phyloP scores from a whole-genome alignment of 163 green algal species.

The Botryococcus braunii region DNA sequence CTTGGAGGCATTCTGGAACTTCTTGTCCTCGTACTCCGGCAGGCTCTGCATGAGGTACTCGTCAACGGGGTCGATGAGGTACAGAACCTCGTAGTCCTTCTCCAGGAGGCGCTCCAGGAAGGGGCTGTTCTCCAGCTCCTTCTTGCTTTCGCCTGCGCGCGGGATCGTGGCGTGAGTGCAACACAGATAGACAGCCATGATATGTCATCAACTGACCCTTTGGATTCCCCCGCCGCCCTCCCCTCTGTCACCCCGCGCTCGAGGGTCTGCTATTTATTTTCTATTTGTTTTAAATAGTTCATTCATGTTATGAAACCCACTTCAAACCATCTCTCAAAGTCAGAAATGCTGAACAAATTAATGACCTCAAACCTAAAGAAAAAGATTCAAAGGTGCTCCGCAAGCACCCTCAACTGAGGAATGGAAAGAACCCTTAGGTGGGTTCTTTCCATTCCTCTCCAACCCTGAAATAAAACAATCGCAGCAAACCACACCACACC shows the following conservation, averaged over 20 bases:
- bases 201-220: not conserved
- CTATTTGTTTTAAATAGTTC: not conserved
- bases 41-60: conserved; percentile 94
- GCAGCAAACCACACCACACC: too few relatives aligned
- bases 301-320: too few relatives aligned
- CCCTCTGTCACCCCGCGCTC: not conserved
- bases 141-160: conserved; percentile 36
- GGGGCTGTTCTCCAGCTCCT: conserved; percentile 68
- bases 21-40: conserved; percentile 87
- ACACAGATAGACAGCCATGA: not conserved
- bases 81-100: conserved; percentile 90
- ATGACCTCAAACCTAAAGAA: too few relatives aligned
- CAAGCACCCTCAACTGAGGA: too few relatives aligned
- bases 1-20: conserved; percentile 88
- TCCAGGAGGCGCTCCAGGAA: conserved; percentile 84
- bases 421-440: too few relatives aligned
- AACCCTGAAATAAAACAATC: too few relatives aligned
- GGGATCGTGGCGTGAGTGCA: too few relatives aligned
- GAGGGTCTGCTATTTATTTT: not conserved
- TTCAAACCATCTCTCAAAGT: not conserved
- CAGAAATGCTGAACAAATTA: too few relatives aligned
- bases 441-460: too few relatives aligned
- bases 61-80: conserved; percentile 92
- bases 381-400: too few relatives aligned
- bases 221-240: not conserved